Evolutionary conservation across 108 stramenopile genomes (phyloP).

Genomic region (Fragilaria crotonensis): DNA sequence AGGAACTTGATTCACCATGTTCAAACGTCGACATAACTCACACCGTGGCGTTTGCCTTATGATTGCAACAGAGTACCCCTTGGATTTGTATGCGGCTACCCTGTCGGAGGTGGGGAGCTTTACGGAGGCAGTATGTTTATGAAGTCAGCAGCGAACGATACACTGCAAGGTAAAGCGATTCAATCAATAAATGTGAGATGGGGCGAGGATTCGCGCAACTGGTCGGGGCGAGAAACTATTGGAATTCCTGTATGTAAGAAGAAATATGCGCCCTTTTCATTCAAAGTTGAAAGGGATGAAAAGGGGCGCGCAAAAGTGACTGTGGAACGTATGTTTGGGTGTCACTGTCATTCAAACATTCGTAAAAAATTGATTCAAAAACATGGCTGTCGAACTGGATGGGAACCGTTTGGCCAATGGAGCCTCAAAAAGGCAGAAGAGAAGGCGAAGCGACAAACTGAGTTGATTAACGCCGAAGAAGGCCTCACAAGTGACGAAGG

Average conservation of each 20-base stretch:
- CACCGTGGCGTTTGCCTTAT: no score
- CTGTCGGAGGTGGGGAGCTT: conserved; percentile 62
- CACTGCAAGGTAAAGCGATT: conserved; percentile 74
- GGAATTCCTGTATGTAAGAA: conserved; percentile 86
- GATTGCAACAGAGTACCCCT: conserved; percentile 82
- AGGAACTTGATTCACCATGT: no score
- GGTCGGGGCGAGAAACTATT: conserved; percentile 60
- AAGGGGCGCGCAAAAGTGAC: conserved; percentile 18
- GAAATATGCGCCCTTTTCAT: conserved; percentile 78
- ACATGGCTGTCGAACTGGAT: conserved; percentile 66
- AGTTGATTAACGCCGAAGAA: conserved; percentile 27
- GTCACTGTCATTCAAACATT: conserved; percentile 51
- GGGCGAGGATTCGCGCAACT: conserved; percentile 42
- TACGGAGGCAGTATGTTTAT: conserved; percentile 84
- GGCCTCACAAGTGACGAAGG: conserved; percentile 7
- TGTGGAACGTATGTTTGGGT: conserved; percentile 80
- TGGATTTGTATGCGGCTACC: conserved; percentile 87
- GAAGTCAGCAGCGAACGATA: conserved; percentile 68
- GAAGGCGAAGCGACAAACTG: conserved; percentile 43
- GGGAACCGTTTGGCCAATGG: conserved; percentile 90
- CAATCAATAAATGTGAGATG: conserved; percentile 71
- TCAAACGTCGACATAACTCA: no score
- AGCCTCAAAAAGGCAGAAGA: conserved; percentile 59
- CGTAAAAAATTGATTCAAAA: conserved; percentile 50
- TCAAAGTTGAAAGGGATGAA: conserved; percentile 19